Evolutionary conservation across 2,329 filamentous ascomycete species (phyloP).

Genomic region (Cyphellophora attinorum): DNA sequence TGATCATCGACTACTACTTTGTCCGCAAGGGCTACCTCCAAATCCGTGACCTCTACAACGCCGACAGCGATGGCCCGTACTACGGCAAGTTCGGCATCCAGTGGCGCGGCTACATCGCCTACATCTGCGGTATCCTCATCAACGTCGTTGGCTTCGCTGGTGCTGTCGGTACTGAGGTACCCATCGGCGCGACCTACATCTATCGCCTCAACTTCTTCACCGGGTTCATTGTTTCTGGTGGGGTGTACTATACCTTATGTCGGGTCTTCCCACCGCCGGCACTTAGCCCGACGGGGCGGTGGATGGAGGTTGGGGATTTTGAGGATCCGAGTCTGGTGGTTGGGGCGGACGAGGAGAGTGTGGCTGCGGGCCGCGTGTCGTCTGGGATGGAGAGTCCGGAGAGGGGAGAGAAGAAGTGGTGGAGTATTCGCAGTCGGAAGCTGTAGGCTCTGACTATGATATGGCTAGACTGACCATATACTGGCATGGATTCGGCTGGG

Average conservation of each 20-base stretch:
- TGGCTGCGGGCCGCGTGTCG: neutral
- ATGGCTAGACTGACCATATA: too few relatives aligned
- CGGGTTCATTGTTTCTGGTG: constrained; percentile 62
- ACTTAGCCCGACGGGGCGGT: constrained; percentile 41
- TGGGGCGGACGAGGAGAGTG: neutral
- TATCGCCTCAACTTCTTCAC: constrained; percentile 89
- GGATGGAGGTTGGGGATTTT: neutral
- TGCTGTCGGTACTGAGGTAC: constrained; percentile 62
- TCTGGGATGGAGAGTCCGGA: neutral
- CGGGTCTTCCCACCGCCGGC: constrained; percentile 63
- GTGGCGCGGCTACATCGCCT: constrained; percentile 71
- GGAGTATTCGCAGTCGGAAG: neutral
- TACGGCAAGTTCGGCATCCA: constrained; percentile 65
- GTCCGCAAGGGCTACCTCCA: constrained; percentile 76
- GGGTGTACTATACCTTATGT: constrained; percentile 62
- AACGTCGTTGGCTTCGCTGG: constrained; percentile 89
- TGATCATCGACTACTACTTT: constrained; percentile 77
- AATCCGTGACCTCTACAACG: constrained; percentile 69
- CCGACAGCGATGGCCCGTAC: constrained; percentile 54
- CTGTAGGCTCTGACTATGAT: too few relatives aligned
- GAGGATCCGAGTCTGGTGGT: neutral
- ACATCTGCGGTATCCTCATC: constrained; percentile 70
- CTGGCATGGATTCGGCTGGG: too few relatives aligned
- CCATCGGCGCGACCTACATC: constrained; percentile 70
- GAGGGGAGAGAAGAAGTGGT: neutral